Base-by-base conservation (phyloP, 257 asterid species). In the Salvia splendens region DNA sequence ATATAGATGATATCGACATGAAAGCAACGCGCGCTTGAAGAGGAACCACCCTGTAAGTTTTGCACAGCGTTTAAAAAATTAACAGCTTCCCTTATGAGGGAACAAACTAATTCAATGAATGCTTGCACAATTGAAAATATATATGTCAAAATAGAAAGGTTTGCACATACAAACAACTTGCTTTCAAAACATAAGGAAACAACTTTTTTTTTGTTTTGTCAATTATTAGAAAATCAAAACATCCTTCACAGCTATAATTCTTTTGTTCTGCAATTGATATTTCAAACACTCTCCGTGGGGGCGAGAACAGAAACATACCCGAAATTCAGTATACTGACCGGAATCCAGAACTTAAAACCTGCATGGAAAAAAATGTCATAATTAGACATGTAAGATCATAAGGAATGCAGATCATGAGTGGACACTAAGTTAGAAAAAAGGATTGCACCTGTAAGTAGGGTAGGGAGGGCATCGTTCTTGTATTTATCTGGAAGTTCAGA, bases 291-390 rank as follows among this genome's bases (percentile, higher is more conserved):
- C 1, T 9, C n/a, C 1, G 11, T 4, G 32, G 46, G 54, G 53
- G 66, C 16, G 52, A 69, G 56, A 70, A 15, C 65, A 55, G 33
- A 61, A 55, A 73, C 94, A 48, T 85, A 90, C 99, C 99, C 81
- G 73, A 93, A 93, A 65, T 93, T 93, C 84, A 93, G 67, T 71
- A 93, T 67, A 79, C 95, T 86, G 77, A 93, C 97, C 55, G 97
- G 97, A 70, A 93, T 80, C 97, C 99, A 93, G 91, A 93, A 93
- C 75, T 87, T 82, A 79, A 90, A 88, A 15, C 99, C 99, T 93
- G 96, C 55, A 79, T 35, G 54, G 63, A 14, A 64, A 59, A 51
- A 59, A 49, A 56, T 52, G 61, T 8, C 15, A 58, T 36, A 41
- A 40, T 38, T 14, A 40, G 61, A 5, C 53, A 7, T 20, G 67